These are phyloP conservation scores for Besnoitia besnoiti DNA, from an alignment of 169 alveolate species.

Conservation along the genomic window DNA sequence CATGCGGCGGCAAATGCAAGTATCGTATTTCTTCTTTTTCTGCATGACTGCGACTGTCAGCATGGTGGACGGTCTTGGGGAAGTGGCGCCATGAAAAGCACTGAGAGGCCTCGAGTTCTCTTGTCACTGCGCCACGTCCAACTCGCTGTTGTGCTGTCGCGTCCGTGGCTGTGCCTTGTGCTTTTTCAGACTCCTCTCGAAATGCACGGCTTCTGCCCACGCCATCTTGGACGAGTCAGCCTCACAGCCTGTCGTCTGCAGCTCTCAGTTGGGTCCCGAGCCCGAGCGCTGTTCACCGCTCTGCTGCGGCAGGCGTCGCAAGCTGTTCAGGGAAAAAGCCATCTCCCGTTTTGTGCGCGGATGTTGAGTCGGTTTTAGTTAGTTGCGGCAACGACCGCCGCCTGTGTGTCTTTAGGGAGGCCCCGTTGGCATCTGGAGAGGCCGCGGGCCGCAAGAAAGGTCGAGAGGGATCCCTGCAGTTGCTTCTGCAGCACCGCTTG, in stretches of 20 bases:
- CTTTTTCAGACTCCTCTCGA: neutral
- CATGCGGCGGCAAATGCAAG: no score
- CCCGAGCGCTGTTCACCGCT: neutral
- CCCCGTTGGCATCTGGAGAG: neutral
- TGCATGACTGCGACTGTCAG: no score
- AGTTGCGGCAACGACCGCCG: conserved; percentile 17
- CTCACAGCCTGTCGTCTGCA: conserved; percentile 17
- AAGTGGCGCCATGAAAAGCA: no score
- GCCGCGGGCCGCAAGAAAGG: neutral
- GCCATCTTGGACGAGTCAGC: conserved; percentile 16
- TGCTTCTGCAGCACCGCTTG: neutral
- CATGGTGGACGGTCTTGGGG: no score
- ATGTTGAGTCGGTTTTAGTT: neutral
- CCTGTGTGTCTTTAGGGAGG: neutral
- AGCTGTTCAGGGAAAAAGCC: neutral
- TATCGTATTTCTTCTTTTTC: no score
- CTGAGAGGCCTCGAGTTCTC: no score
- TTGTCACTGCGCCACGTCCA: no score
- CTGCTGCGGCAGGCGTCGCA: neutral
- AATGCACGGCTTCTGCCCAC: conserved; percentile 5
- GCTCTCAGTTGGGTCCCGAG: neutral
- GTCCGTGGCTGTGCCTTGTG: neutral
- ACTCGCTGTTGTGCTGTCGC: neutral
- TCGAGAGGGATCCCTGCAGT: neutral
- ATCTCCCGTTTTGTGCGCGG: neutral